Evolutionary conservation across 306 rosid species (phyloP).

Genomic region (Argentina anserina): DNA sequence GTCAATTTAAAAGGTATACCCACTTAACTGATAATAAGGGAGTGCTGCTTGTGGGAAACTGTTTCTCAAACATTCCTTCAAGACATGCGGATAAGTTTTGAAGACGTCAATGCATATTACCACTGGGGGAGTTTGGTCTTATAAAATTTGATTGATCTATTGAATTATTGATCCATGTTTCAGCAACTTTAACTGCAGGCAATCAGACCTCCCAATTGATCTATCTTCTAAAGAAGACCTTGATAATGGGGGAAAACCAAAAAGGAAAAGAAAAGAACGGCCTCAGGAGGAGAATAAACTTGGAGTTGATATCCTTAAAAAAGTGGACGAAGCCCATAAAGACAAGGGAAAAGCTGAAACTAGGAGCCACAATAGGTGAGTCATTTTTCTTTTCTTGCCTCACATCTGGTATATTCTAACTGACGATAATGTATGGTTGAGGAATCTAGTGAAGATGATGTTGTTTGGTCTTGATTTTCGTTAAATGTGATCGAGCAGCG

Average conservation of each 20-base stretch:
- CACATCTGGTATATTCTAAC: neutral
- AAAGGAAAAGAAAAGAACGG: constrained; percentile 29
- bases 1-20: constrained; percentile 34
- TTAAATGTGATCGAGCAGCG: constrained; percentile 24
- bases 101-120: neutral
- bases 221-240: constrained; percentile 24
- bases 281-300: constrained; percentile 20
- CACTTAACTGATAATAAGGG: neutral
- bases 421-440: neutral
- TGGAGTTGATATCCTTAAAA: constrained; percentile 4
- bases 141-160: neutral
- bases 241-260: constrained; percentile 22
- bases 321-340: neutral
- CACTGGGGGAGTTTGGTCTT: neutral
- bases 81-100: neutral
- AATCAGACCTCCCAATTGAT: constrained; percentile 21
- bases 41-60: neutral
- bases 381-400: constrained; percentile 12
- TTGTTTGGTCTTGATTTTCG: neutral
- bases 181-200: constrained; percentile 28
- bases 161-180: constrained; percentile 20
- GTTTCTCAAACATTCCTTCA: neutral
- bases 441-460: neutral
- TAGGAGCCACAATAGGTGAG: constrained; percentile 30
- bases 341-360: constrained; percentile 2